Conservation (phyloP, 805 yeast species). For the Cyberlindnera meyerae region DNA sequence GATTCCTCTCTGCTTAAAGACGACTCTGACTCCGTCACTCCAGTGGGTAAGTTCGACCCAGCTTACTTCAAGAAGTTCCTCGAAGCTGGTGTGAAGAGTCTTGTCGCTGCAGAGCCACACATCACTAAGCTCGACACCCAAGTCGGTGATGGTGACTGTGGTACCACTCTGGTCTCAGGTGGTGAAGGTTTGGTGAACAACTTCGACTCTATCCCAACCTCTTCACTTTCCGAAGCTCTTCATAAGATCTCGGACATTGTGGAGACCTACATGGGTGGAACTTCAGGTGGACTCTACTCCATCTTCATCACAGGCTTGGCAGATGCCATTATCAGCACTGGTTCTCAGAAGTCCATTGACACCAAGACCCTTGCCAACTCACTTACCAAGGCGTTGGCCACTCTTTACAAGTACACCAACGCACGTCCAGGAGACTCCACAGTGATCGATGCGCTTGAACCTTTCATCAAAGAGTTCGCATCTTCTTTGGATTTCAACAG, state of each 20-base stretch:
- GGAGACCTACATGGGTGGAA: conserved; percentile 95
- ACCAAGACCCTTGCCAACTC: conserved; percentile 41
- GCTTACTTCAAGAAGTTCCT: conserved; percentile 33
- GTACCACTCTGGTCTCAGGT: conserved; percentile 83
- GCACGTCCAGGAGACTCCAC: conserved; percentile 91
- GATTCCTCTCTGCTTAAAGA: conserved; percentile 27
- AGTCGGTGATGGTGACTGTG: conserved; percentile 98
- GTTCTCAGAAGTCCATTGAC: conserved; percentile 26
- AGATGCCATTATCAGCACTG: conserved; percentile 36
- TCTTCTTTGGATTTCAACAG: conserved; percentile 45
- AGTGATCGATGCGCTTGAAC: conserved; percentile 81
- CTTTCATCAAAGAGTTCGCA: conserved; percentile 65
- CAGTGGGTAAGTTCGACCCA: conserved; percentile 34
- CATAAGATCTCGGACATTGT: conserved; percentile 76
- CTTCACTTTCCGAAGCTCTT: conserved; percentile 48
- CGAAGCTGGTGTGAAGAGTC: conserved; percentile 44
- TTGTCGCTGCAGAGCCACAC: conserved; percentile 68
- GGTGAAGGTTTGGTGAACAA: conserved; percentile 64
- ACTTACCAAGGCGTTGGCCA: conserved; percentile 54
- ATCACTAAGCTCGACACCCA: conserved; percentile 81
- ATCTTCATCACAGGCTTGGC: conserved; percentile 79
- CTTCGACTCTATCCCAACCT: conserved; percentile 37
- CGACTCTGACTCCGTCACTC: conserved; percentile 28
- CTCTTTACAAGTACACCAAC: conserved; percentile 78
- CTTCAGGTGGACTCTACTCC: conserved; percentile 90